Percentiles rank a stretch among this genome's conserved stretches.
phyloP scores from a whole-genome alignment of 805 yeast species.

The Wickerhamiella azyma region DNA sequence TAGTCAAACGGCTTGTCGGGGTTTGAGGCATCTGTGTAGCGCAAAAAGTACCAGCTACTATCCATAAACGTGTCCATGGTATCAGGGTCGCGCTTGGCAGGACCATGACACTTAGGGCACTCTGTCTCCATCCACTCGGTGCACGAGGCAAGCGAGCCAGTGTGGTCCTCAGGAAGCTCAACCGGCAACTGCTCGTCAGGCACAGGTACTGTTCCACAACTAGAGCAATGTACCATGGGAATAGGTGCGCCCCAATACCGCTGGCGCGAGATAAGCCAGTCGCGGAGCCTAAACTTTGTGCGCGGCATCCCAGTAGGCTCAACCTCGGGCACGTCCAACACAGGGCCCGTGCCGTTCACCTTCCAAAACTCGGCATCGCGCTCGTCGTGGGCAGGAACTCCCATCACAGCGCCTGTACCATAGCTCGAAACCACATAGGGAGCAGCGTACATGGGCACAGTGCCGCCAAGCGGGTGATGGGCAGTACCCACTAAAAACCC shows the following conservation, averaged over 20 bases:
- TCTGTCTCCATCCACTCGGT: slow-evolving; percentile 54
- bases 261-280: slow-evolving; percentile 91
- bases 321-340: neutral
- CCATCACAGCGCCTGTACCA: slow-evolving; percentile 95
- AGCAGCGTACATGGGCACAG: slow-evolving; percentile 71
- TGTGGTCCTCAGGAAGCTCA: slow-evolving; percentile 43
- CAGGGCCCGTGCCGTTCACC: slow-evolving; percentile 27
- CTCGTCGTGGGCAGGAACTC: slow-evolving; percentile 87
- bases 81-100: slow-evolving; percentile 82
- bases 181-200: slow-evolving; percentile 84
- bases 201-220: slow-evolving; percentile 85
- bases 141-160: slow-evolving; percentile 56
- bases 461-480: slow-evolving; percentile 43
- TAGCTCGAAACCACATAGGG: slow-evolving; percentile 77
- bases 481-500: slow-evolving; percentile 38
- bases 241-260: slow-evolving; percentile 98
- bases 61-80: slow-evolving; percentile 99
- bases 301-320: slow-evolving; percentile 34
- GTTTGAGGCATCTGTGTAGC: slow-evolving; percentile 69
- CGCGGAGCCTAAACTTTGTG: slow-evolving; percentile 57
- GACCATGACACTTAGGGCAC: slow-evolving; percentile 65
- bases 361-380: slow-evolving; percentile 78
- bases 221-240: slow-evolving; percentile 77
- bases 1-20: slow-evolving; percentile 36
- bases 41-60: slow-evolving; percentile 89